Evolutionary conservation across 2,329 filamentous ascomycete species (phyloP), one percentile per base, ranked within the genome.

Genomic region (Alternaria viburni): DNA sequence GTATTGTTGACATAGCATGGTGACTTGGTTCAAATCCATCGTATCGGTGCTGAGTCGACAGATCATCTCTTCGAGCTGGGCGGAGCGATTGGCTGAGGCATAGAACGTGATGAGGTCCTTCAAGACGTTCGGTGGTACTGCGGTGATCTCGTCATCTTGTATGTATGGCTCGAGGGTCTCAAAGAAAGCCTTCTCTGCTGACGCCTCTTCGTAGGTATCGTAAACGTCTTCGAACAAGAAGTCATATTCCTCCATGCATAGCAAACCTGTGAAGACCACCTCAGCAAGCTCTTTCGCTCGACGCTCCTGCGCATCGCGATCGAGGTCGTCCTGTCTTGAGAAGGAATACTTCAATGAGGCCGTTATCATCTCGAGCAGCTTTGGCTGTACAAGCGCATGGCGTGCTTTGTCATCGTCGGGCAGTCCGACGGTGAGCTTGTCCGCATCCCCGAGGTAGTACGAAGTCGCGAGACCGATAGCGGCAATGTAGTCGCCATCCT

Each of bases 141-240:
- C 85, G 4, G 86, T 89, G 64, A 98, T 89, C 45, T 89, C 88
- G 57, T 89, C 88, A 50, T 96, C 91, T 4, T 97, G 84, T 41
- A 99, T 93, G 72, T 94, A 93, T 0, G 93, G 89, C 80, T 98
- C 96, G 17, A 99, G 85, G 1, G 91, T 91, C 75, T 97, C 92
- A 45, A 98, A 87, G 74, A 98, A 98, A 19, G 96, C 86, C 5
- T 89, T 89, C 66, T 90, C 88, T 0, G 87, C 85, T 2, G 87
- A 89, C 12, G 88, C 88, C 52, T 96, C 92, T 73, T 97, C 92
- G 70, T 94, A 98, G 84, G 90, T 93, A 59, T 94, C 91, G 77
- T 95, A 99, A 69, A 96, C 90, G 57, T 95, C 91, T 58, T 96
- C 92, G 74, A 97, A 97, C 3, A 99, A 82, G 68, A 96, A 97